Evolutionary conservation across 2,329 filamentous ascomycete species (phyloP), one percentile per base, ranked within the genome.

Genomic region (Fusarium robinianum): DNA sequence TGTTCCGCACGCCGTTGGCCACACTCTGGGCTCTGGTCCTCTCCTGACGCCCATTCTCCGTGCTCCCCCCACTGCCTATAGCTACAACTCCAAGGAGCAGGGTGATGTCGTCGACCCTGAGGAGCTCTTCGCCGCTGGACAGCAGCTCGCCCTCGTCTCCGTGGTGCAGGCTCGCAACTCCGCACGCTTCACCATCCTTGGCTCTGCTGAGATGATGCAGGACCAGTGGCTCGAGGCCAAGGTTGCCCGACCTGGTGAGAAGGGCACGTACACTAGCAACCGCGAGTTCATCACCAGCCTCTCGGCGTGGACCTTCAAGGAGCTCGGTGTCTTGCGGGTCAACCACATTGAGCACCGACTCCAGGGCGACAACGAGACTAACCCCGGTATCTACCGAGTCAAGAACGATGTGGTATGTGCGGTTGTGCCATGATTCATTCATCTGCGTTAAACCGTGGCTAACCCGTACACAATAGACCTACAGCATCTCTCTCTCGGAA

Each of bases 261-360:
- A 78, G 50, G 73, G 77, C 37, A 74, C 78, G 29, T 79, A 80
- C 66, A 86, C 88, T 9, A 80, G 79, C 58, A 99, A 99, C 73
- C 80, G 83, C 61, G 88, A 88, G 41, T 97, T 99, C 63, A 87
- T 88, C 14, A 85, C 87, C 71, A 83, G 87, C 62, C 69, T 99
- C 43, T 85, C 87, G n/a, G 87, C 81, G n/a, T 99, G 94, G 94
- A 83, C 91, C 0, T 99, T 99, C 77, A 85, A 95, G 72, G 94
- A 99, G 75, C 81, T 85, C 41, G 94, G 94, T 58, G 89, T 99
- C 8, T 68, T 99, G 58, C 86, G 87, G 60, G 88, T 95, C 61
- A 89, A 89, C 66, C 81, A 79, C 61, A 79, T 97, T 53, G 81
- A 90, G 72, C 94, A 99, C 72, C 84, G 84, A 63, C 72, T 85